Conservation (phyloP, 225 moss, liverwort and hornwort species). For the Marchantia paleacea region DNA sequence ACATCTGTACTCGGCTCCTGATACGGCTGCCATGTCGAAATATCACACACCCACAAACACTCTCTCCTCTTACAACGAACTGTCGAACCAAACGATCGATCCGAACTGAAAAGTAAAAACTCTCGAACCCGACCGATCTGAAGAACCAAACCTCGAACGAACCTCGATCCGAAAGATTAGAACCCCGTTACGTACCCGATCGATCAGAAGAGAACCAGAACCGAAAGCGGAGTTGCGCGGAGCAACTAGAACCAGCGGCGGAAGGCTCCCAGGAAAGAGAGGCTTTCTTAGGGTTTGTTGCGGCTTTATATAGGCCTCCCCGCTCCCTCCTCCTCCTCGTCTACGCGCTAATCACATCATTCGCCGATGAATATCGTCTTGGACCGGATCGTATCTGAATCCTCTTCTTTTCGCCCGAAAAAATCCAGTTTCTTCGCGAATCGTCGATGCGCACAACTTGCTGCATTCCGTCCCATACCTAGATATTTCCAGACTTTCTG, state of each 20-base stretch:
- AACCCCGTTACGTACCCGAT: constrained; percentile 16
- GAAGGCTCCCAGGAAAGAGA: constrained; percentile 23
- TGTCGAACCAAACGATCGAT: constrained; percentile 14
- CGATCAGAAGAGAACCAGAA: constrained; percentile 22
- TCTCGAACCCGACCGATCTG: constrained; percentile 18
- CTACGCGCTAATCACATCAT: background rate
- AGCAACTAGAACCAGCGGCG: constrained; percentile 20
- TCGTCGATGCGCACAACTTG: too few relatives aligned
- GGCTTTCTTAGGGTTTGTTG: constrained; percentile 12
- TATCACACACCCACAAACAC: background rate
- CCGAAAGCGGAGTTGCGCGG: constrained; percentile 22
- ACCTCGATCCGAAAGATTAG: constrained; percentile 24
- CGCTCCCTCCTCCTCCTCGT: background rate
- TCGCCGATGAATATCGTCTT: background rate
- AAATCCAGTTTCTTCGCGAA: background rate
- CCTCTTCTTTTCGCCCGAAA: background rate
- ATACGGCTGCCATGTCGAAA: background rate
- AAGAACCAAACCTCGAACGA: constrained; percentile 24
- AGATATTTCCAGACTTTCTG: background rate
- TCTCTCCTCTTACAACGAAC: constrained; percentile 4
- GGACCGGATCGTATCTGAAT: constrained; percentile 5
- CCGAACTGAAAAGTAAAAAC: constrained; percentile 11
- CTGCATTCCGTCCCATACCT: background rate
- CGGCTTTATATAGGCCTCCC: background rate
- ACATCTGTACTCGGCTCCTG: constrained; percentile 45